A percentile compares a stretch with the other conserved stretches of the same genome.
Evolutionary conservation across 257 asterid genomes (phyloP).

Genomic region (Ehretia macrophylla): DNA sequence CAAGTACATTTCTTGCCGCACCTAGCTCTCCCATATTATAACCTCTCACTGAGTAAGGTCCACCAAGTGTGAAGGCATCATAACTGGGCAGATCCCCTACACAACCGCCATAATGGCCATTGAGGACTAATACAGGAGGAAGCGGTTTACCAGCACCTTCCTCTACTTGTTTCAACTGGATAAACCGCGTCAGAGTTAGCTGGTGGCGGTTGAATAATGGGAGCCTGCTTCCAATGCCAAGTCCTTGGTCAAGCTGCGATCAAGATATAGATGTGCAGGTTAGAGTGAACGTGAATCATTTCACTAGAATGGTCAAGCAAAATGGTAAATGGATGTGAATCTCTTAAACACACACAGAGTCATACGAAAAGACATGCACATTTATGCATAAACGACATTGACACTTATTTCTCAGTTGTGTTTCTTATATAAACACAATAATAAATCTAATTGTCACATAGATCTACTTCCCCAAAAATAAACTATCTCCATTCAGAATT

Average conservation of each 20-base stretch:
- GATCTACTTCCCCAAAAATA: too few species aligned
- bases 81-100: conserved; percentile 98
- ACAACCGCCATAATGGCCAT: conserved; percentile 95
- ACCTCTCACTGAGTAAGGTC: conserved; percentile 96
- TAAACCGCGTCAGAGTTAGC: conserved; percentile 66
- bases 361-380: too few species aligned
- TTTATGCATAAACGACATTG: too few species aligned
- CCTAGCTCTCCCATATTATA: conserved; percentile 99
- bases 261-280: conserved; percentile 2
- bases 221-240: conserved; percentile 75
- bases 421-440: too few species aligned
- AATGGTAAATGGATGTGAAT: neutral
- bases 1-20: conserved; percentile 88
- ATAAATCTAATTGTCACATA: too few species aligned
- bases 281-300: neutral
- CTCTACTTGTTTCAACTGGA: conserved; percentile 75
- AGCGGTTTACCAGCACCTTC: conserved; percentile 92
- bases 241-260: conserved; percentile 92
- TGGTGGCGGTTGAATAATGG: conserved; percentile 96
- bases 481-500: too few species aligned
- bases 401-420: too few species aligned
- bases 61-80: conserved; percentile 95
- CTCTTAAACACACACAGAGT: too few species aligned
- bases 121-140: conserved; percentile 92
- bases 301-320: neutral